Base-by-base conservation (phyloP, 2,329 filamentous ascomycete species). In the Epichloe uncinata region DNA sequence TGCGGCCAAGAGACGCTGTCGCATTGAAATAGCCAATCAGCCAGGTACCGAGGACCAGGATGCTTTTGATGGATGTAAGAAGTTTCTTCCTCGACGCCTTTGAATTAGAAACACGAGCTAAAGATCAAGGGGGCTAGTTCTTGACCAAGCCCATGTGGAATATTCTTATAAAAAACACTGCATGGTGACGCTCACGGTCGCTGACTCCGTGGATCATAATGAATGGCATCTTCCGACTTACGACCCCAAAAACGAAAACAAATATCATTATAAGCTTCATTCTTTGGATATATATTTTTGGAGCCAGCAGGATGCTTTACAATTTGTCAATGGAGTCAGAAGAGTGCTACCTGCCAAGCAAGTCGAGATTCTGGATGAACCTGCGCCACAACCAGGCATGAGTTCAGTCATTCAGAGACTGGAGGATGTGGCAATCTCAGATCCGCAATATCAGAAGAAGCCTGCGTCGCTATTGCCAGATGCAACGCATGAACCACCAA, bases 271-370 rank as follows among this genome's bases (percentile, higher is more conserved):
- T 68, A 81, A 80, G 61, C 74, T 91, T 7, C 81, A 87, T 61
- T 83, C 82, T 0, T 63, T 90, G 51, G 85, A 90, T 60, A 69
- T 90, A 13, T 91, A 91, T 68, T 85, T 90, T 60, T 89, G 84
- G 84, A 87, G 81, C 0, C 78, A 80, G 53, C 73, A 80, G 50
- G 85, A 90, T 65, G 84, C 85, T 1, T 69, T 80, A 30, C 75
- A 80, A 50, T 86, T 90, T 55, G 68, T 89, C 53, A 83, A 83
- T 57, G 81, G 79, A 13, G 69, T 87, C 49, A 73, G 82, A 47
- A 74, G 79, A 49, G 76, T 87, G 4, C 64, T 87, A 26, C 81
- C 84, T 4, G 62, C 72, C 0, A 66, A 71, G 8, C 80, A 82
- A 53, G 70, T 85, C 34, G 75, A 81, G 36, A 71, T 86, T n/a